Conservation (phyloP, 1,139 yeast genomes). For the Yamadazyma blattariae region DNA sequence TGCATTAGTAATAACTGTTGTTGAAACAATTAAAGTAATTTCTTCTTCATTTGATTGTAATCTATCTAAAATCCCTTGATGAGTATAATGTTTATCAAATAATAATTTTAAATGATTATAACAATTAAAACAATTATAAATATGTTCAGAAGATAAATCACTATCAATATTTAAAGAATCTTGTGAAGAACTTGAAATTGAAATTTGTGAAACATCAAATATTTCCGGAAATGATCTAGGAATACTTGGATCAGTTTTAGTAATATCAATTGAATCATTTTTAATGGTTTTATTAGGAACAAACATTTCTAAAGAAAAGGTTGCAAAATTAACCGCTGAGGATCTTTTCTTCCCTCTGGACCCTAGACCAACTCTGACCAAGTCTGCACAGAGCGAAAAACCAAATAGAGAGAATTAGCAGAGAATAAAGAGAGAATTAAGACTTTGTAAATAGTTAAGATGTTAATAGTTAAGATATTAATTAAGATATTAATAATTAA, state of each 20-base stretch:
- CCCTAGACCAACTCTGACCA: too few relatives aligned
- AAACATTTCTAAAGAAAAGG: conserved; percentile 1
- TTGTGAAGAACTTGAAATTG: not conserved
- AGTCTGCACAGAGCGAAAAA: too few relatives aligned
- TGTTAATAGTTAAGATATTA: too few relatives aligned
- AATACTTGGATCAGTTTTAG: not conserved
- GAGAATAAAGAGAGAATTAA: too few relatives aligned
- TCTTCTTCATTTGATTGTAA: not conserved
- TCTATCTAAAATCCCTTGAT: conserved; percentile 2
- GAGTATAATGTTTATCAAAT: conserved; percentile 4
- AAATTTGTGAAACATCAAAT: not conserved
- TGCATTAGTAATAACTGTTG: conserved; percentile 1
- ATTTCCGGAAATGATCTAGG: not conserved
- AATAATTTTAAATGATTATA: conserved; percentile 3
- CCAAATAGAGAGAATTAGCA: too few relatives aligned
- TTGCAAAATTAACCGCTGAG: conserved; percentile 6
- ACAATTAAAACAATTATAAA: conserved; percentile 4
- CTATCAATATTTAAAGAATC: not conserved
- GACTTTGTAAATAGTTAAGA: too few relatives aligned
- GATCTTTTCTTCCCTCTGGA: too few relatives aligned
- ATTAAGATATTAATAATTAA: too few relatives aligned
- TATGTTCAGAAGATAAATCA: conserved; percentile 1
- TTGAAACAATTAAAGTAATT: conserved; percentile 2
- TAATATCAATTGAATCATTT: too few relatives aligned
- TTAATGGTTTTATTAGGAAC: too few relatives aligned